Base-by-base conservation (phyloP, 2,329 filamentous ascomycete genomes). In the Verticillium nubilum region DNA sequence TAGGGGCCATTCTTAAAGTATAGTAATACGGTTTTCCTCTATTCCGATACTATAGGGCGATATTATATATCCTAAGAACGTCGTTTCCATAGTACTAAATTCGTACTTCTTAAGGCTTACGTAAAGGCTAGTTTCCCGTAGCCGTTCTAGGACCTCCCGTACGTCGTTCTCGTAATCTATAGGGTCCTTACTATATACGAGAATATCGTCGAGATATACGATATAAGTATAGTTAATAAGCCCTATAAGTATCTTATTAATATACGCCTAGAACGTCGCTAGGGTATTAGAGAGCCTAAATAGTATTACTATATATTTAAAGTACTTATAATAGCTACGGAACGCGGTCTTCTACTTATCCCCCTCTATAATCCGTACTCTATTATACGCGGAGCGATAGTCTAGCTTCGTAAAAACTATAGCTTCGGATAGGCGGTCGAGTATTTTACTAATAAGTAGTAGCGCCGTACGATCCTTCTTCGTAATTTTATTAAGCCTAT, bases 261-360 rank as follows among this genome's bases (percentile, higher is more conserved):
- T 64, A 60, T 66, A 65, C 15, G 25, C n/a, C 35, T 68, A 57
- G 37, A 67, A 67, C 17, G 47, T 60, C 4, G 53, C 56, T 42
- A 55, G 56, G 2, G 37, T 58, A 47, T 70, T 70, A 52, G 55
- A 65, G 53, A 72, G 50, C 19, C 56, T 62, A 63, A 72, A 71
- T 9, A 54, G 62, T 61, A 71, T 68, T 10, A 77, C 66, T 37
- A 68, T 52, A 42, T 68, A 77, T 61, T 78, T 57, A 60, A 64
- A 77, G 4, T 65, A 60, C 27, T 69, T 64, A 60, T 69, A 75
- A 27, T 66, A 57, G 1, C 64, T 74, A 19, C 58, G 23, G 58
- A 76, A 77, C 0, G 65, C 65, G 19, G 63, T 75, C 59, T 70
- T 74, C 65, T 62, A 73, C 61, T 74, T 63, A 42, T 76, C 58